phyloP scores from a whole-genome alignment of 306 rosid species.

The Cucurbita ficifolia region DNA sequence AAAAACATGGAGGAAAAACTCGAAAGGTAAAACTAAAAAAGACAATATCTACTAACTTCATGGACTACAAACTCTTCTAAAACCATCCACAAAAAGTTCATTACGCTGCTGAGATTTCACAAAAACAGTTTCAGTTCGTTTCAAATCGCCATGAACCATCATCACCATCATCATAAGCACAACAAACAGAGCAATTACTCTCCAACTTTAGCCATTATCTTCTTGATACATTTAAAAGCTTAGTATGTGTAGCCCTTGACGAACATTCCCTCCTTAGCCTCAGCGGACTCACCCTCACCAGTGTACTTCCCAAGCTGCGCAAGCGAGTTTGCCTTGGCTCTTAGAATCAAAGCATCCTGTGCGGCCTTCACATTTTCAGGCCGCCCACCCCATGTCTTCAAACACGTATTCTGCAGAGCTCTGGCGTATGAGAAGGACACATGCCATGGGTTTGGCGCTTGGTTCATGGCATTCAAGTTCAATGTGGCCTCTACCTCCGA shows the following conservation, averaged over 20 bases:
- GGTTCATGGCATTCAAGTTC: conserved; percentile 82
- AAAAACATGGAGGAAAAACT: too few species aligned
- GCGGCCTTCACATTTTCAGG: conserved; percentile 77
- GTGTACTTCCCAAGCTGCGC: conserved; percentile 96
- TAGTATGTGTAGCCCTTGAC: conserved; percentile 76
- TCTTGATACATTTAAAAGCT: neutral
- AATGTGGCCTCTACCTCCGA: conserved; percentile 94
- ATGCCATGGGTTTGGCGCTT: conserved; percentile 77
- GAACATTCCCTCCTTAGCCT: conserved; percentile 67
- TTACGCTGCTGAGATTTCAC: conserved; percentile 35
- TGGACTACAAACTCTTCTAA: too few species aligned
- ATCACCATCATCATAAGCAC: conserved; percentile 18
- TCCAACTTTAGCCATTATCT: neutral
- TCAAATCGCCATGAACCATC: conserved; percentile 32
- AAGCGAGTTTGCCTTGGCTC: conserved; percentile 84
- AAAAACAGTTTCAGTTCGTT: conserved; percentile 44
- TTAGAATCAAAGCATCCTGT: conserved; percentile 56
- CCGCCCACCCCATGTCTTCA: conserved; percentile 92
- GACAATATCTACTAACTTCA: too few species aligned
- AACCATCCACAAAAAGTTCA: conserved; percentile 25
- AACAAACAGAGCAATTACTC: neutral
- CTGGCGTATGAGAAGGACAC: conserved; percentile 96
- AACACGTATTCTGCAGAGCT: conserved; percentile 84
- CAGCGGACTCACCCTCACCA: conserved; percentile 83
- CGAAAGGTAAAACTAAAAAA: too few species aligned